Evolutionary conservation across 306 rosid genomes (phyloP).

Genomic region (Carpinus fangiana): DNA sequence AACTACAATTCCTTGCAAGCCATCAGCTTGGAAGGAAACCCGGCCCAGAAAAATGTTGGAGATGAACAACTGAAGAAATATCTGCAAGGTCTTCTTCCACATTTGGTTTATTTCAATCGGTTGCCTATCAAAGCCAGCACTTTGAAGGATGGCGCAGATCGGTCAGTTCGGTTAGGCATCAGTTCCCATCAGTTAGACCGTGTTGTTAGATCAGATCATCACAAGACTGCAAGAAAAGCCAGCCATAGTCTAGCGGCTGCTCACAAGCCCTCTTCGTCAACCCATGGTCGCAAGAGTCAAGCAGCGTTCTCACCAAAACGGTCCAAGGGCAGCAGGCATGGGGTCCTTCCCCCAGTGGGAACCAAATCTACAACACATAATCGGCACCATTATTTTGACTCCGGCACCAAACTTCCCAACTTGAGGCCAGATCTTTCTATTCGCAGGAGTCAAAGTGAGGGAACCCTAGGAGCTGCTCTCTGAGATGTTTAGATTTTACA

Average conservation of each 20-base stretch:
- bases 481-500: constrained; percentile 41
- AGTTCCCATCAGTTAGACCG: constrained; percentile 74
- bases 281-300: constrained; percentile 45
- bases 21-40: constrained; percentile 90
- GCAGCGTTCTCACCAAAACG: constrained; percentile 38
- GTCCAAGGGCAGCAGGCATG: constrained; percentile 52
- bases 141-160: constrained; percentile 65
- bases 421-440: constrained; percentile 37
- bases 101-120: constrained; percentile 76
- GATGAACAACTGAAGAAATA: constrained; percentile 89
- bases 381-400: constrained; percentile 42
- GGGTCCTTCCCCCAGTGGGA: constrained; percentile 58
- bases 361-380: constrained; percentile 41
- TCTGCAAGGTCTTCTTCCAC: constrained; percentile 90
- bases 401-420: constrained; percentile 37
- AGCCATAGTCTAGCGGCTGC: constrained; percentile 40
- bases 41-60: constrained; percentile 91
- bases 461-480: constrained; percentile 54
- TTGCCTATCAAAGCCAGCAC: constrained; percentile 54
- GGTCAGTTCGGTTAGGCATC: constrained; percentile 65
- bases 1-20: constrained; percentile 84
- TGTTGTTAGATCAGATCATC: constrained; percentile 68
- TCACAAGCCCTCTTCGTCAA: constrained; percentile 45
- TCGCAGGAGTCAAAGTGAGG: constrained; percentile 81
- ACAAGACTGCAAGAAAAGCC: constrained; percentile 58